These are phyloP conservation scores for Eucalyptus brandiana DNA, from an alignment of 345 rosid species.

Conservation along the genomic window DNA sequence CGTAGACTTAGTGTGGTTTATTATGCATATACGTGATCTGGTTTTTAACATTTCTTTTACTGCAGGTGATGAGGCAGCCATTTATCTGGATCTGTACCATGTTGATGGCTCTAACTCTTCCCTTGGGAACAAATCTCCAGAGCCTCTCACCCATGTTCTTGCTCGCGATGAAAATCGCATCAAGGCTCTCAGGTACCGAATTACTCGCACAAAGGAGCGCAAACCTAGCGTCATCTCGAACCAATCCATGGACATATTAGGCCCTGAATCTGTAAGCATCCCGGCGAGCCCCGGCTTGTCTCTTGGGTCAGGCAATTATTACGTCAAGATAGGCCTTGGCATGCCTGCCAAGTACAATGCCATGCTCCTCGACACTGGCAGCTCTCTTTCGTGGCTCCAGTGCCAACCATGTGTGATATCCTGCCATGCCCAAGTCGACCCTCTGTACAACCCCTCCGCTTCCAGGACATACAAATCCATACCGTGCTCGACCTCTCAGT, in stretches of 20 bases:
- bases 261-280: slow-evolving; percentile 1
- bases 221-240: not conserved
- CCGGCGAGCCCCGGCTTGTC: slow-evolving; percentile 18
- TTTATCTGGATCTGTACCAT: slow-evolving; percentile 8
- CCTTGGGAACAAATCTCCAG: not conserved
- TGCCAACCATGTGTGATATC: slow-evolving; percentile 20
- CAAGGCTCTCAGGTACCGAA: not conserved
- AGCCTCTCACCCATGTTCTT: slow-evolving; percentile 1
- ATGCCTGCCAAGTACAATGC: slow-evolving; percentile 24
- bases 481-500: slow-evolving; percentile 5
- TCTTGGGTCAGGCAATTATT: slow-evolving; percentile 26
- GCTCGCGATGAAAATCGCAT: slow-evolving; percentile 13
- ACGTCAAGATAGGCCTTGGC: slow-evolving; percentile 27
- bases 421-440: slow-evolving; percentile 31
- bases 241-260: not conserved
- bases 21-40: not conserved
- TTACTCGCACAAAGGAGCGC: not conserved
- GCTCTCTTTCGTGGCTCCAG: slow-evolving; percentile 46
- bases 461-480: slow-evolving; percentile 18
- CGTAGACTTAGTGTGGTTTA: not conserved
- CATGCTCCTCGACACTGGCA: slow-evolving; percentile 41
- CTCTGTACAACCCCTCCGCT: slow-evolving; percentile 19
- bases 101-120: slow-evolving; percentile 6
- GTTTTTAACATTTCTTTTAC: not conserved
- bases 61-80: not conserved